Evolutionary conservation across 2,329 filamentous ascomycete genomes (phyloP).

Genomic region (Nemania sp.): DNA sequence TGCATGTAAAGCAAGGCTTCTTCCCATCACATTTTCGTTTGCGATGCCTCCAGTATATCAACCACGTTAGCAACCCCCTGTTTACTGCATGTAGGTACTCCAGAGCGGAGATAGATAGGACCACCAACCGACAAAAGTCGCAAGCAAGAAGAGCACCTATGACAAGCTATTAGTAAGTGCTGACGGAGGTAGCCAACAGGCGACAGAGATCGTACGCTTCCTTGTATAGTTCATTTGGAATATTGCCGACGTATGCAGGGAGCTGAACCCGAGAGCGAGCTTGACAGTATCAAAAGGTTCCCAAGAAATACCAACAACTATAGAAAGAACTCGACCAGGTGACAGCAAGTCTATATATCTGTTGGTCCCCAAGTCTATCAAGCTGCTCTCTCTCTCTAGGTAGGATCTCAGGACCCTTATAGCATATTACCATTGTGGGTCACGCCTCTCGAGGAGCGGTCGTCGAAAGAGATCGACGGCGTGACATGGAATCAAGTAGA

Average conservation of each 20-base stretch:
- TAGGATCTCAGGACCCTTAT: conserved; percentile 15
- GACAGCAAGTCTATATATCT: conserved; percentile 1
- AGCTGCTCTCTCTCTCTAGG: background rate
- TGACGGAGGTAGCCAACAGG: conserved; percentile 11
- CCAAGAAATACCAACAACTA: background rate
- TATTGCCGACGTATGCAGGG: background rate
- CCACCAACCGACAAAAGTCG: conserved; percentile 44
- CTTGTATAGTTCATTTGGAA: conserved; percentile 44
- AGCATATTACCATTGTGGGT: conserved; percentile 20
- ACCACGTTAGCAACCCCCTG: conserved; percentile 23
- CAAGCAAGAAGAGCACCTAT: conserved; percentile 47
- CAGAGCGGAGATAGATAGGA: background rate
- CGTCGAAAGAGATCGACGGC: conserved; percentile 20
- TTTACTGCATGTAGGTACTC: background rate
- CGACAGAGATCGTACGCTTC: conserved; percentile 38
- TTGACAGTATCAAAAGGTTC: background rate
- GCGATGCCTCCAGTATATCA: conserved; percentile 37
- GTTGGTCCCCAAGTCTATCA: background rate
- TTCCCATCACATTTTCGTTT: conserved; percentile 47
- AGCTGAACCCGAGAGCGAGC: background rate
- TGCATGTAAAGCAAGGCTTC: conserved; percentile 46
- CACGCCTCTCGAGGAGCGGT: conserved; percentile 5
- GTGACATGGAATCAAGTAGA: conserved; percentile 11
- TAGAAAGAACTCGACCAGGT: background rate
- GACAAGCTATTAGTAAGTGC: conserved; percentile 28